Evolutionary conservation across 306 rosid genomes (phyloP).

Genomic region (Fragaria nilgerrensis): DNA sequence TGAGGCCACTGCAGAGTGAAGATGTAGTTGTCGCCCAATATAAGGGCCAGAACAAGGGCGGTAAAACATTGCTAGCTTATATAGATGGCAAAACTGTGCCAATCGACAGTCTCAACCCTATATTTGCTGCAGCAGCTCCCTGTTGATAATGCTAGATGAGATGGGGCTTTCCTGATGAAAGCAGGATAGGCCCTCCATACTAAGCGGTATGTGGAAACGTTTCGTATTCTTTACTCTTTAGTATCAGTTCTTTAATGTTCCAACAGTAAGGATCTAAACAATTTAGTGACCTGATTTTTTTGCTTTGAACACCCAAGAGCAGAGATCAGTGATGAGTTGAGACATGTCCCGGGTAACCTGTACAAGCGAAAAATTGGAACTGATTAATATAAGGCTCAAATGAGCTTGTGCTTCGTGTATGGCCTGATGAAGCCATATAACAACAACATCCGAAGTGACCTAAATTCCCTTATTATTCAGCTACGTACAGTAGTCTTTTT

Average conservation of each 20-base stretch:
- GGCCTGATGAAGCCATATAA: conserved; percentile 95
- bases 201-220: no score
- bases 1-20: conserved; percentile 74
- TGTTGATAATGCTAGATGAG: conserved; percentile 92
- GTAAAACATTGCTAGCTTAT: no score
- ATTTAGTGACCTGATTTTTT: conserved; percentile 21
- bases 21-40: conserved; percentile 81
- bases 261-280: conserved; percentile 14
- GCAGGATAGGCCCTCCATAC: conserved; percentile 72
- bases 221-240: not conserved
- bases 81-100: conserved; percentile 70
- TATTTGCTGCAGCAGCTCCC: conserved; percentile 93
- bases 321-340: conserved; percentile 94
- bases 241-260: not conserved
- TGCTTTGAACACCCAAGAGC: conserved; percentile 52
- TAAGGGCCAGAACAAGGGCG: conserved; percentile 67
- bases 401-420: conserved; percentile 96
- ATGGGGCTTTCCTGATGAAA: conserved; percentile 96
- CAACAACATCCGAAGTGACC: conserved; percentile 86
- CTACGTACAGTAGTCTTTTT: conserved; percentile 49
- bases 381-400: conserved; percentile 84
- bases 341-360: conserved; percentile 96
- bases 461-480: conserved; percentile 83
- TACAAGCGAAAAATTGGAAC: conserved; percentile 85
- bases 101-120: conserved; percentile 76